A percentile compares a stretch with the other conserved stretches of the same genome.
These are phyloP conservation scores for Fusarium sp. DNA, from an alignment of 2,329 filamentous ascomycete genomes.

Conservation along the genomic window DNA sequence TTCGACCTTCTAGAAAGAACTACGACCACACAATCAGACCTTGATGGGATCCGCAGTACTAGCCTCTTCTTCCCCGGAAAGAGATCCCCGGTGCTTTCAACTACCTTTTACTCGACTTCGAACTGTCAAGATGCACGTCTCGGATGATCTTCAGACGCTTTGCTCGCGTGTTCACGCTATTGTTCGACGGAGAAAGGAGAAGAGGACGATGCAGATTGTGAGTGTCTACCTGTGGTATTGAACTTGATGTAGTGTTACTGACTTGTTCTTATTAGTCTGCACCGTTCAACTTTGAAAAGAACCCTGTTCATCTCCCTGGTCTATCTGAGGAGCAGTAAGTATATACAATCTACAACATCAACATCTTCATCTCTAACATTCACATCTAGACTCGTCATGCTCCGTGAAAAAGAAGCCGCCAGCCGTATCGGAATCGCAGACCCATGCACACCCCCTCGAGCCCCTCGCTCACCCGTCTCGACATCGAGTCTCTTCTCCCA, in stretches of 20 bases:
- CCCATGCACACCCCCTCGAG: conserved; percentile 34
- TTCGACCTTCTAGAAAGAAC: conserved; percentile 13
- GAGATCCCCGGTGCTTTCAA: conserved; percentile 30
- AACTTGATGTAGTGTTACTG: conserved; percentile 33
- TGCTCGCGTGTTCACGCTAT: conserved; percentile 56
- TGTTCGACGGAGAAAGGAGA: conserved; percentile 54
- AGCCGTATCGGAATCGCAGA: conserved; percentile 58
- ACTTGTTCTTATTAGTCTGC: conserved; percentile 57
- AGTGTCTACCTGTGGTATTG: conserved; percentile 42
- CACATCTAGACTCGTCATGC: conserved; percentile 54
- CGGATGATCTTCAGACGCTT: conserved; percentile 55
- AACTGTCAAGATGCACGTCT: conserved; percentile 47
- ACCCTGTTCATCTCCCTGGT: conserved; percentile 61
- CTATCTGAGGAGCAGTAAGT: conserved; percentile 66
- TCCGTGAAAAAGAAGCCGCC: conserved; percentile 62
- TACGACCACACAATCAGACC: conserved; percentile 1
- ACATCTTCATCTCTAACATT: not conserved
- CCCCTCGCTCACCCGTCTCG: conserved; percentile 39
- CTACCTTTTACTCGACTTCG: conserved; percentile 28
- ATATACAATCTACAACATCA: not conserved
- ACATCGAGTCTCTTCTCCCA: conserved; percentile 40
- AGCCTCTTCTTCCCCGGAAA: conserved; percentile 19
- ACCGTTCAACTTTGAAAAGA: conserved; percentile 66
- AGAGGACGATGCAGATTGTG: conserved; percentile 57
- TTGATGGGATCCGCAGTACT: conserved; percentile 23